Base-by-base conservation (phyloP, 371 early-diverging fungal genomes). In the Homolaphlyctis polyrhiza region DNA sequence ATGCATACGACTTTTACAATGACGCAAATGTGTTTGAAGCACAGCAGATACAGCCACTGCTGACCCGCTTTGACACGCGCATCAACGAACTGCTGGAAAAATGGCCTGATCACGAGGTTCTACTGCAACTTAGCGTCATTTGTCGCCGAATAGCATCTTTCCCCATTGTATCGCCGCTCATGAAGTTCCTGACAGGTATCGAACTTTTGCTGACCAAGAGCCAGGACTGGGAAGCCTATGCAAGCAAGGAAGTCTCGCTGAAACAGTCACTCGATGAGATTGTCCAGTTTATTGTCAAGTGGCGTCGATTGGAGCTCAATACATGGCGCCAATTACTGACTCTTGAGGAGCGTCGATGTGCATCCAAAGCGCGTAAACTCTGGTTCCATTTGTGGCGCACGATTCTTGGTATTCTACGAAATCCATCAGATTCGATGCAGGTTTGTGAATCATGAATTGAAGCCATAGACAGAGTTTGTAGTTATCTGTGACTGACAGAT, bases 201-300 rank as follows among this genome's bases (percentile, higher is more conserved):
- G 97, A 98, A 70, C 69, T 91, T 32, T 72, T 98, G 34, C 71
- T 97, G 32, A 84, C 84, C 62, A 92, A 93, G 60, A 88, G 92
- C 8, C 87, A 94, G 70, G 97, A 96, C 70, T 98, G 98, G 98
- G 90, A 97, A 75, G 81, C 85, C 11, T 93, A 92, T 65, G 94
- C 96, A 16, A 87, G 90, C 60, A 80, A 87, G 33, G 90, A 90
- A 35, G 88, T 91, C 6, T 92, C 95, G 2, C 59, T 98, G 34
- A 82, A 86, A 45, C 72, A 70, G 4, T 79, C 87, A 61, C 88
- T 92, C 52, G 84, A 88, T 14, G 86, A 88, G n/a, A 72, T 95
- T 1, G 88, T 86, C 2, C 47, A 64, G 0, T 65, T 92, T 58
- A 91, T 97, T 57, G 84, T 97, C 13, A 76, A 83, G 16, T 97